Percentiles rank a stretch among this genome's conserved stretches.
Evolutionary conservation across 768 basidiomycete genomes (phyloP).

Genomic region (Mycena sanguinolenta): DNA sequence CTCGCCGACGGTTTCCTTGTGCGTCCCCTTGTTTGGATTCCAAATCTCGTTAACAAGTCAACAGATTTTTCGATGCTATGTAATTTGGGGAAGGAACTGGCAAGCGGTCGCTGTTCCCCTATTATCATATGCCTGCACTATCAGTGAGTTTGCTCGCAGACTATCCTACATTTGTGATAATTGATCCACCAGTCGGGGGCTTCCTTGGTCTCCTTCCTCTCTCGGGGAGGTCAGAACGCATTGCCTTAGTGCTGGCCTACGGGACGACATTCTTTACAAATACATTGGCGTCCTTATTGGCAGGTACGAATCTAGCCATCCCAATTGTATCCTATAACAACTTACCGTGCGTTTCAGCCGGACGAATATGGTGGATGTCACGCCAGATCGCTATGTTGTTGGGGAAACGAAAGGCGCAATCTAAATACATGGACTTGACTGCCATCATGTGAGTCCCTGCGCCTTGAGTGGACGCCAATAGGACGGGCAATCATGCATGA

Average conservation of each 20-base stretch:
- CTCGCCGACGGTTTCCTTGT: slow-evolving; percentile 17
- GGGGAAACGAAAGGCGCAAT: slow-evolving; percentile 11
- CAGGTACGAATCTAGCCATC: not conserved
- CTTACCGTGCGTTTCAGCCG: slow-evolving; percentile 1
- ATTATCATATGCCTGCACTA: too few species aligned
- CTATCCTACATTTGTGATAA: too few species aligned
- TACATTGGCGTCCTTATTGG: slow-evolving; percentile 1
- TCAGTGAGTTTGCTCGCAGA: too few species aligned
- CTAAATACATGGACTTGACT: slow-evolving; percentile 10
- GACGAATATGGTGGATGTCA: slow-evolving; percentile 15
- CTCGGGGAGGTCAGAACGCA: slow-evolving; percentile 5
- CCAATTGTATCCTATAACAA: not conserved
- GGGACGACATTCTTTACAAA: slow-evolving; percentile 13
- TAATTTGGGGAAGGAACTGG: slow-evolving; percentile 9
- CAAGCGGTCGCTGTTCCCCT: slow-evolving; percentile 1
- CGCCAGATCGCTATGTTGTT: slow-evolving; percentile 6
- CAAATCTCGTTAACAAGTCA: slow-evolving; percentile 6
- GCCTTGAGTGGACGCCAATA: slow-evolving; percentile 7
- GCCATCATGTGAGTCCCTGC: slow-evolving; percentile 10
- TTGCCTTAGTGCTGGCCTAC: slow-evolving; percentile 6
- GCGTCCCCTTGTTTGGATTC: slow-evolving; percentile 6
- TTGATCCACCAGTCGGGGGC: too few species aligned
- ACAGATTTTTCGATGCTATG: slow-evolving; percentile 11
- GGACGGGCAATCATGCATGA: too few species aligned
- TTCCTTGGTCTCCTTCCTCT: too few species aligned